Base-by-base conservation (phyloP, 345 rosid genomes). In the Eucalyptus curtisii region DNA sequence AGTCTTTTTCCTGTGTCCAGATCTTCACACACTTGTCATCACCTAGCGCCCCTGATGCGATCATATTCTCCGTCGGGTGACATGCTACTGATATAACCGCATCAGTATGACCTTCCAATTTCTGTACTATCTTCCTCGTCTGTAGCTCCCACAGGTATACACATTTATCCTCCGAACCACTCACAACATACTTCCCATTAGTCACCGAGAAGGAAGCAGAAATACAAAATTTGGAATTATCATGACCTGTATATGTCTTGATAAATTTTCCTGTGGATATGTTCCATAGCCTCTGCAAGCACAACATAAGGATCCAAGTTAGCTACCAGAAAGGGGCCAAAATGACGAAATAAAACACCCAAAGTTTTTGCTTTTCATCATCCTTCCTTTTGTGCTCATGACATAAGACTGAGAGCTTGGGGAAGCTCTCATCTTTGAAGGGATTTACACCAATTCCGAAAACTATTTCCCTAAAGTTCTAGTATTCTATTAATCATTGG, bases 81-180 rank as follows among this genome's bases (percentile, higher is more conserved):
- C 97, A 98, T 48, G 99, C 94, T 40, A 98, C 98, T 15, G 94
- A 94, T 91, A 97, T 91, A 64, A 97, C 99, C 1, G 96, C 88
- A 89, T 97, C 99, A 19, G 94, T 95, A 84, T 98, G 99, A 68
- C 99, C 99, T 93, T 98, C 97, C 91, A 98, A 92, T 91, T 95
- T 98, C 94, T 98, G 99, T 89, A 97, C 94, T 86, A 95, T 59
- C 90, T 94, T 95, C 90, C 97, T 90, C 13, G 94, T 90, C 92
- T 98, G 99, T 61, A 98, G 95, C 52, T 98, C 99, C 99, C 99
- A 98, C 92, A 97, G 88, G 93, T 95, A 96, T 33, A 98, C 95
- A 88, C 93, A 93, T 33, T 92, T 93, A 89, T 98, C 99, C 90
- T 98, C 99, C 1, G 99, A 97, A 87, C 99, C 99, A 52, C 99